Evolutionary conservation across 257 asterid genomes (phyloP).

Genomic region (Nicotiana knightiana): DNA sequence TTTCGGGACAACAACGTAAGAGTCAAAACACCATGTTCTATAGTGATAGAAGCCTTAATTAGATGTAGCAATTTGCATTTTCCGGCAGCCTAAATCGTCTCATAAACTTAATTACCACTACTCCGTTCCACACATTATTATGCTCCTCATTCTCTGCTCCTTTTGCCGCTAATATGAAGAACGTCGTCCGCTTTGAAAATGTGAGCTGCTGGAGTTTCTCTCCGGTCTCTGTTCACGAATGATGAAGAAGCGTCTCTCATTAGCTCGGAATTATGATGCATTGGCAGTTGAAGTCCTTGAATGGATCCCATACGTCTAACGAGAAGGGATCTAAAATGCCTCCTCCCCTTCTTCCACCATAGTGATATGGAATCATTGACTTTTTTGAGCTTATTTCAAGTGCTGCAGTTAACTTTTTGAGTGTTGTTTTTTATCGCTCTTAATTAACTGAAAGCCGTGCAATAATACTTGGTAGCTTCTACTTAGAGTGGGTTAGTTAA

Average conservation of each 20-base stretch:
- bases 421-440: background rate
- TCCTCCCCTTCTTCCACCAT: background rate
- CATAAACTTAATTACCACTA: background rate
- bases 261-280: background rate
- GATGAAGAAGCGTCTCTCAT: background rate
- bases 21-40: conserved; percentile 6
- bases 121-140: background rate
- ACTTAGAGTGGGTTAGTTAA: too few relatives aligned
- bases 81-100: conserved; percentile 8
- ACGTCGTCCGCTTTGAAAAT: background rate
- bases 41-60: background rate
- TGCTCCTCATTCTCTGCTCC: conserved; percentile 3
- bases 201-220: conserved; percentile 7
- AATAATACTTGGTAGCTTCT: too few relatives aligned
- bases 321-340: background rate
- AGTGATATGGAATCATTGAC: background rate
- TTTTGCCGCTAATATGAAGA: conserved; percentile 6
- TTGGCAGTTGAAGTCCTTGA: conserved; percentile 2
- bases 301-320: background rate
- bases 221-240: background rate
- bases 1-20: background rate
- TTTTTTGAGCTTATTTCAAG: background rate
- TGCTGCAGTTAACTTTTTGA: background rate
- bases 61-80: background rate
- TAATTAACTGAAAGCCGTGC: background rate